Evolutionary conservation across 345 rosid species (phyloP).

Genomic region (Eucalyptus pumila): DNA sequence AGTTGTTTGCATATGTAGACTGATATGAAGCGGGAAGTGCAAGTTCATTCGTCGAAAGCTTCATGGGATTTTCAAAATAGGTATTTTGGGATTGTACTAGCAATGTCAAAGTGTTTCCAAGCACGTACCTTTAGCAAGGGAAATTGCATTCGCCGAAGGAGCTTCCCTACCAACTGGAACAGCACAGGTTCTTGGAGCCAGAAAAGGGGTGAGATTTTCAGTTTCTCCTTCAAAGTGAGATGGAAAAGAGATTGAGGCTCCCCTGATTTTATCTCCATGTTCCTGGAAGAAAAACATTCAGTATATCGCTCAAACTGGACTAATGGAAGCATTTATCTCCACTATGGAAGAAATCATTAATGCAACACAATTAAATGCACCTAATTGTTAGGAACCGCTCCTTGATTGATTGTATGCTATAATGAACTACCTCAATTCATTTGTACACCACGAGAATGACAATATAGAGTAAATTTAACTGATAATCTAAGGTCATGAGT

Average conservation of each 20-base stretch:
- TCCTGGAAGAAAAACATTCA: conserved; percentile 17
- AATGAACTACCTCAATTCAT: no score
- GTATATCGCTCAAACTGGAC: neutral
- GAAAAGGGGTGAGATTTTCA: neutral
- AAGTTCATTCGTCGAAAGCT: no score
- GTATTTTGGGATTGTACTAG: no score
- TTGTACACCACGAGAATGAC: neutral
- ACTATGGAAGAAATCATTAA: neutral
- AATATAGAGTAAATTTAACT: neutral
- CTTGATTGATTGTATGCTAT: neutral
- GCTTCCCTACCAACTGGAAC: no score
- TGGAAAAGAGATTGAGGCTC: neutral
- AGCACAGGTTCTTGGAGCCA: no score
- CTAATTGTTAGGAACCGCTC: neutral
- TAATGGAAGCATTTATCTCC: neutral
- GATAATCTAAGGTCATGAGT: neutral
- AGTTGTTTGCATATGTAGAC: no score
- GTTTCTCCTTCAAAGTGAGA: conserved; percentile 2
- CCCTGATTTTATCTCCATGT: conserved; percentile 54
- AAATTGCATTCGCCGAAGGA: no score
- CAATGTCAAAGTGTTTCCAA: no score
- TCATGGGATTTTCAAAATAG: no score
- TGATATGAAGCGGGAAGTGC: no score
- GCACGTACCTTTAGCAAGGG: no score
- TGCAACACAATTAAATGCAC: neutral